Conservation (phyloP, 179 eudicot species). For the Patellifolia procumbens region DNA sequence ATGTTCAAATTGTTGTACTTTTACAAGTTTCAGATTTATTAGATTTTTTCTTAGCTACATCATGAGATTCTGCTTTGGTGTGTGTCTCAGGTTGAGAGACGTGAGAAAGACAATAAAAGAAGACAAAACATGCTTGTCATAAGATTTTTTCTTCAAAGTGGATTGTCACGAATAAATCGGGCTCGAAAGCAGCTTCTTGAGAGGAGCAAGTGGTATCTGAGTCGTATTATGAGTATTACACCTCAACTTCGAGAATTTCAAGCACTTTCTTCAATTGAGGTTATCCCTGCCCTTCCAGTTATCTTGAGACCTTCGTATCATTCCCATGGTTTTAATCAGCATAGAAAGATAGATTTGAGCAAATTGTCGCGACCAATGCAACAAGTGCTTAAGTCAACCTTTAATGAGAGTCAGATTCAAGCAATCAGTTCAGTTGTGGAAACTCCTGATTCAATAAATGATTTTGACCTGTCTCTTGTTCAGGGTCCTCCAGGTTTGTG, state of each 20-base stretch:
- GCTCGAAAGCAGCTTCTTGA: slow-evolving; percentile 81
- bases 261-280: slow-evolving; percentile 80
- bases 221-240: slow-evolving; percentile 87
- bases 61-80: slow-evolving; percentile 19
- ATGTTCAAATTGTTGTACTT: neutral
- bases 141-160: slow-evolving; percentile 82
- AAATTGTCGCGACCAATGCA: slow-evolving; percentile 73
- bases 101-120: slow-evolving; percentile 76
- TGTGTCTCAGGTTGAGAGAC: slow-evolving; percentile 74
- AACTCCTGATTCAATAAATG: slow-evolving; percentile 46
- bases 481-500: slow-evolving; percentile 99
- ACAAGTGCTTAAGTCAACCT: slow-evolving; percentile 61
- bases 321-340: slow-evolving; percentile 36
- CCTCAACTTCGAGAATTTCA: slow-evolving; percentile 96
- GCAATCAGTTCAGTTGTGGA: slow-evolving; percentile 72
- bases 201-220: slow-evolving; percentile 89
- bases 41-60: slow-evolving; percentile 8
- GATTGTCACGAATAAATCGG: slow-evolving; percentile 66
- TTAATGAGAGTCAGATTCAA: slow-evolving; percentile 88
- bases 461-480: slow-evolving; percentile 70
- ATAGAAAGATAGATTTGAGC: slow-evolving; percentile 47
- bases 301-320: slow-evolving; percentile 63
- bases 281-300: slow-evolving; percentile 77
- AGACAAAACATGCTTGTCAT: slow-evolving; percentile 66
- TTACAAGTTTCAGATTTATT: neutral